Percentiles rank a stretch among this genome's conserved stretches.
Evolutionary conservation across 805 yeast genomes (phyloP).

Genomic region (Blastobotrys muscicola): DNA sequence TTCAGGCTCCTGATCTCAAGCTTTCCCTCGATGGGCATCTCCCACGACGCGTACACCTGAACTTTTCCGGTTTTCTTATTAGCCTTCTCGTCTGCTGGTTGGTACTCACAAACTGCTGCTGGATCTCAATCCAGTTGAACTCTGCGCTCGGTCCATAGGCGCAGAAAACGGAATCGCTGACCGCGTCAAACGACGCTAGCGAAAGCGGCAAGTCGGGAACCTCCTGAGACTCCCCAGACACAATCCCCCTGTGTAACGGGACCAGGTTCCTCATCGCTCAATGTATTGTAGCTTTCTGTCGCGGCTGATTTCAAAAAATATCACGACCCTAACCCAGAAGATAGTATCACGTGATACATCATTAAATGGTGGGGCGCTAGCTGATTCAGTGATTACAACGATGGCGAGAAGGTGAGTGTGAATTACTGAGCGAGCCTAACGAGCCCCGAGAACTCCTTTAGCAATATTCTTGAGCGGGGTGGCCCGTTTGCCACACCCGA

Average conservation of each 20-base stretch:
- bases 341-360: neutral
- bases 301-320: neutral
- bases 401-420: neutral
- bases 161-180: slow-evolving; percentile 62
- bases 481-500: slow-evolving; percentile 11
- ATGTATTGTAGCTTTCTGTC: neutral
- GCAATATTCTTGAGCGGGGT: neutral
- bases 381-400: neutral
- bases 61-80: slow-evolving; percentile 48
- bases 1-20: slow-evolving; percentile 35
- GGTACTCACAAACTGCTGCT: slow-evolving; percentile 38
- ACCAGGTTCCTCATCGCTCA: slow-evolving; percentile 18
- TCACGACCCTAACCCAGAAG: neutral
- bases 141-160: slow-evolving; percentile 48
- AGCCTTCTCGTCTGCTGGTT: neutral
- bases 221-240: slow-evolving; percentile 43
- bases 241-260: slow-evolving; percentile 16
- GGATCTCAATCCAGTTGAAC: slow-evolving; percentile 58
- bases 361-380: neutral
- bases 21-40: slow-evolving; percentile 12
- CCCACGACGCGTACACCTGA: slow-evolving; percentile 52
- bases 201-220: slow-evolving; percentile 56
- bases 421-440: neutral
- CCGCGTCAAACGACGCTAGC: slow-evolving; percentile 52
- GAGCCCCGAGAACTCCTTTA: neutral